These are phyloP conservation scores for Alternaria incomplexa DNA, from an alignment of 2,329 filamentous ascomycete species.

Conservation along the genomic window DNA sequence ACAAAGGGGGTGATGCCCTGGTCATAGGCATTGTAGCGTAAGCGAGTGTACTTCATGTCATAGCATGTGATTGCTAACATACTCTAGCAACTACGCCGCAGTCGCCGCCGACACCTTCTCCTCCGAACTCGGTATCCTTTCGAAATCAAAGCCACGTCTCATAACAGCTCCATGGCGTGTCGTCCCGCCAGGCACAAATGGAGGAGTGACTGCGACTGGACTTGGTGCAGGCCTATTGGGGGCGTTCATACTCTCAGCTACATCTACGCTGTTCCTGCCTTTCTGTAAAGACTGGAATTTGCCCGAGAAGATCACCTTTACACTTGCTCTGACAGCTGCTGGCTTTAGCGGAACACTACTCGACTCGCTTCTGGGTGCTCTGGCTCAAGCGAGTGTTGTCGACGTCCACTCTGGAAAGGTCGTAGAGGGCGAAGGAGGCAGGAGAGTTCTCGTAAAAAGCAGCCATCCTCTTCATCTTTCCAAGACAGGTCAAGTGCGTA, in stretches of 20 bases:
- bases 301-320: conserved; percentile 46
- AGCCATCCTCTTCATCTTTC: conserved; percentile 37
- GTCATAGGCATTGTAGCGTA: conserved; percentile 58
- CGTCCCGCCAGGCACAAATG: conserved; percentile 92
- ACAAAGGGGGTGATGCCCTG: conserved; percentile 47
- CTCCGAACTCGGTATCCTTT: conserved; percentile 92
- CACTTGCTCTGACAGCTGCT: conserved; percentile 68
- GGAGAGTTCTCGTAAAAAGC: conserved; percentile 56
- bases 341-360: conserved; percentile 81
- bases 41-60: neutral
- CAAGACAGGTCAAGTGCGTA: conserved; percentile 40
- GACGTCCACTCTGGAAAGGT: conserved; percentile 86
- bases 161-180: conserved; percentile 82
- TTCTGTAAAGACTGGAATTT: conserved; percentile 61
- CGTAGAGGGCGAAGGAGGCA: conserved; percentile 82
- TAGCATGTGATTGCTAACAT: conserved; percentile 42
- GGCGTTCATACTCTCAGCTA: conserved; percentile 71
- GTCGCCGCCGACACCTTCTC: conserved; percentile 94
- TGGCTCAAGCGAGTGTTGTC: conserved; percentile 84
- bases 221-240: conserved; percentile 76
- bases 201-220: conserved; percentile 81
- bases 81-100: conserved; percentile 80
- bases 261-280: conserved; percentile 71
- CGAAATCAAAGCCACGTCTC: conserved; percentile 75
- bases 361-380: conserved; percentile 84